These are phyloP conservation scores for Thelonectria blattea DNA, from an alignment of 2,329 filamentous ascomycete species.

Conservation along the genomic window DNA sequence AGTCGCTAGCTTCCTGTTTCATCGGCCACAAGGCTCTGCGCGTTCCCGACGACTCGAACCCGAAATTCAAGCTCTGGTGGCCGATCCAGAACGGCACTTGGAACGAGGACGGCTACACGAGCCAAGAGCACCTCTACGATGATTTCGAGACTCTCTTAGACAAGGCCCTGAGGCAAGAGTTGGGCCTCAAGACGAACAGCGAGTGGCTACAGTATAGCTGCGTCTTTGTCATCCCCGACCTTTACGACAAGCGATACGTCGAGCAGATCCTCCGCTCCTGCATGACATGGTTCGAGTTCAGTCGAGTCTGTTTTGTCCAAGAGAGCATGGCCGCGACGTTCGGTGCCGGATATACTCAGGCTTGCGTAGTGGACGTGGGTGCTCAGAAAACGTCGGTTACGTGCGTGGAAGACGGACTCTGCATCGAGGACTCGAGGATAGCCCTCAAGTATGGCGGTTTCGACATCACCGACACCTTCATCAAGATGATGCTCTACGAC, in stretches of 20 bases:
- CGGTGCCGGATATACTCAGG: conserved; percentile 90
- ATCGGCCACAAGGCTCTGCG: conserved; percentile 83
- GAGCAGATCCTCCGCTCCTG: conserved; percentile 83
- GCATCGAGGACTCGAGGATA: conserved; percentile 90
- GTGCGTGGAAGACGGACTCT: conserved; percentile 95
- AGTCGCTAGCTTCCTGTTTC: conserved; percentile 68
- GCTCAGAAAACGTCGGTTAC: conserved; percentile 97
- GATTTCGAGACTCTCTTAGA: conserved; percentile 89
- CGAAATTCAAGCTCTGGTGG: conserved; percentile 92
- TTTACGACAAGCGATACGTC: conserved; percentile 95
- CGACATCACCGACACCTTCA: conserved; percentile 92
- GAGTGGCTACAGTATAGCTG: conserved; percentile 92
- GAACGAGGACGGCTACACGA: conserved; percentile 87
- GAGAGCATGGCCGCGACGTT: conserved; percentile 95
- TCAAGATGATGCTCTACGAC: conserved; percentile 98
- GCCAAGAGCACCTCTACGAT: conserved; percentile 79
- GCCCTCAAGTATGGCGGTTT: conserved; percentile 93
- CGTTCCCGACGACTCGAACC: conserved; percentile 86
- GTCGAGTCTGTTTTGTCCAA: conserved; percentile 89
- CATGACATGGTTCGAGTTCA: conserved; percentile 89
- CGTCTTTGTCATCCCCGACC: conserved; percentile 94
- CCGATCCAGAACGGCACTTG: conserved; percentile 85
- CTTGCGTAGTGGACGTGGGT: conserved; percentile 94
- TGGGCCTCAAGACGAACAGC: conserved; percentile 77
- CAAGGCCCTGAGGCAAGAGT: conserved; percentile 82